A percentile compares a stretch with the other conserved stretches of the same genome.
Evolutionary conservation across 2,329 filamentous ascomycete genomes (phyloP).

Genomic region (Colletotrichum caudatum): DNA sequence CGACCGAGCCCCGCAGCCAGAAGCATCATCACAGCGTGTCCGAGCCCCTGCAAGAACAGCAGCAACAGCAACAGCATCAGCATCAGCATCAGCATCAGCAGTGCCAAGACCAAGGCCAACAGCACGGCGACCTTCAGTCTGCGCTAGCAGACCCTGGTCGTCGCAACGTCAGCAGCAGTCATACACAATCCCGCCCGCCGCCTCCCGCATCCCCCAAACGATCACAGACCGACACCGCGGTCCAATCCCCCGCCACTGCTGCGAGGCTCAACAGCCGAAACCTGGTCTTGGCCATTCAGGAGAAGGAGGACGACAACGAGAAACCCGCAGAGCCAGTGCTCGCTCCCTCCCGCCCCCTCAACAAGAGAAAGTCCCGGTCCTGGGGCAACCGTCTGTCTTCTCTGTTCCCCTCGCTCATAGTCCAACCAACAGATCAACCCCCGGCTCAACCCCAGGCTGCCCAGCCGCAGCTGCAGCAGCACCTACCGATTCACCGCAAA

Average conservation of each 20-base stretch:
- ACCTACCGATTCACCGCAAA: conserved; percentile 44
- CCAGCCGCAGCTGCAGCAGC: conserved; percentile 38
- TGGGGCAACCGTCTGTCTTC: conserved; percentile 54
- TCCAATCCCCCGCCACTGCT: conserved; percentile 16
- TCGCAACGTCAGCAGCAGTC: conserved; percentile 19
- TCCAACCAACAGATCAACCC: conserved; percentile 49
- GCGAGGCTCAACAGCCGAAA: conserved; percentile 12
- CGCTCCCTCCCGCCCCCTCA: conserved; percentile 31
- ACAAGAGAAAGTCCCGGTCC: conserved; percentile 50
- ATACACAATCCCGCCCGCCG: conserved; percentile 24
- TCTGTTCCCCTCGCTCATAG: conserved; percentile 54
- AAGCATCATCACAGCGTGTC: conserved; percentile 40
- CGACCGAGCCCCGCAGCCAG: conserved; percentile 34
- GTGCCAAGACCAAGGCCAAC: neutral
- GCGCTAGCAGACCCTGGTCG: conserved; percentile 22
- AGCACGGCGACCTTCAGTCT: neutral
- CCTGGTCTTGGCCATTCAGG: conserved; percentile 13
- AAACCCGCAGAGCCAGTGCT: conserved; percentile 41
- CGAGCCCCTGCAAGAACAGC: conserved; percentile 32
- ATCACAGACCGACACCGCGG: conserved; percentile 34
- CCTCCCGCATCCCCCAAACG: conserved; percentile 37
- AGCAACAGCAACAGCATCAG: neutral
- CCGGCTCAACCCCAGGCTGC: conserved; percentile 38
- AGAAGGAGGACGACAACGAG: conserved; percentile 22
- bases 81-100: neutral